Conservation (phyloP, 2,329 filamentous ascomycete species). For the Fusarium sp. region DNA sequence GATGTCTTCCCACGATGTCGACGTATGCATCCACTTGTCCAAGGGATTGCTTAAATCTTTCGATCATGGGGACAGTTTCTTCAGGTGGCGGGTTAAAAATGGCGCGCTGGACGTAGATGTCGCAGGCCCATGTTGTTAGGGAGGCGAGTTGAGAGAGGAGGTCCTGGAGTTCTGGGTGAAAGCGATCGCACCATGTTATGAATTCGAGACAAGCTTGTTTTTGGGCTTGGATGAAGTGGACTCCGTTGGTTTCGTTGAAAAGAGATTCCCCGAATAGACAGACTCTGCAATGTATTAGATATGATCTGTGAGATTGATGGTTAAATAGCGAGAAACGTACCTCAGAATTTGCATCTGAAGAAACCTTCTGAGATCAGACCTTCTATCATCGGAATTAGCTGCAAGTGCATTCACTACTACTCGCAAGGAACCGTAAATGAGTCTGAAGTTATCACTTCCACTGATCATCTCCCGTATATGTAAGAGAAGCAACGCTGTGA, state of each 20-base stretch:
- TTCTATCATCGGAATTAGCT: neutral
- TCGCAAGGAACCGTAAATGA: slow-evolving; percentile 32
- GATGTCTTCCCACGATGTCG: slow-evolving; percentile 33
- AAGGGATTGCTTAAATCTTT: slow-evolving; percentile 28
- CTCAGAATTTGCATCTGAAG: slow-evolving; percentile 37
- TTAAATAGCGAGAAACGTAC: neutral
- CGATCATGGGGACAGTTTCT: slow-evolving; percentile 26
- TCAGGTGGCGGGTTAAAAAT: slow-evolving; percentile 25
- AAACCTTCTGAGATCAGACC: slow-evolving; percentile 30
- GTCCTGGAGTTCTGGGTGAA: slow-evolving; percentile 33
- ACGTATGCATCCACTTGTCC: slow-evolving; percentile 33
- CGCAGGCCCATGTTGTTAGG: slow-evolving; percentile 31
- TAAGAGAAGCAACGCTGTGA: slow-evolving; percentile 29
- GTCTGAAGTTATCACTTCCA: slow-evolving; percentile 37
- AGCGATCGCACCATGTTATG: slow-evolving; percentile 34
- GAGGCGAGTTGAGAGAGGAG: slow-evolving; percentile 31
- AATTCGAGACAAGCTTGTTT: slow-evolving; percentile 36
- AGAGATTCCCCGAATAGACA: slow-evolving; percentile 39
- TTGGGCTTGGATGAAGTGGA: slow-evolving; percentile 36
- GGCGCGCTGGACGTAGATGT: slow-evolving; percentile 38
- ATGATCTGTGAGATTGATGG: rapidly evolving
- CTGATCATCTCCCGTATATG: slow-evolving; percentile 41
- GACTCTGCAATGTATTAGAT: slow-evolving; percentile 7
- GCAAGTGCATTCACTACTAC: slow-evolving; percentile 31
- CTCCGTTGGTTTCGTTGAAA: slow-evolving; percentile 33